Base-by-base conservation (phyloP, 2,329 filamentous ascomycete genomes). In the Hymenoscyphus fructigenus region DNA sequence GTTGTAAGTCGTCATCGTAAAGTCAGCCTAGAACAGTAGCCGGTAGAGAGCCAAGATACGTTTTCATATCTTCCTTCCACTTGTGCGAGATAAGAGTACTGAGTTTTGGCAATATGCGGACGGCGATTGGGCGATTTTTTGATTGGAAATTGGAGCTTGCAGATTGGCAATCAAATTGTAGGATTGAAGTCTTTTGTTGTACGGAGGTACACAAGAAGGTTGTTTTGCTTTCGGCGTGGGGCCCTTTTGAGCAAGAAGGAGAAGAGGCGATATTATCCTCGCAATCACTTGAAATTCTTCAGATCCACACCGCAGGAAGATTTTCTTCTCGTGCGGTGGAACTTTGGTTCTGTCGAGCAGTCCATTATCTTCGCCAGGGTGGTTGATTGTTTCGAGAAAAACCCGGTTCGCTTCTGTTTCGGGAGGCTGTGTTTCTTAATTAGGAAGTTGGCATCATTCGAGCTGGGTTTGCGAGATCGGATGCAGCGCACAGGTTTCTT, bases 1-100 rank as follows among this genome's bases (percentile, higher is more conserved):
- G 23, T 50, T 50, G n/a, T 23, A 50, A 50, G 44, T 50, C 41
- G 41, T 50, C n/a, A 50, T 50, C 44, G 44, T 50, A 50, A 50
- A 50, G 44, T 50, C 20, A 26, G 20, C 23, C 44, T 9, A 50
- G n/a, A 50, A 4, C 47, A 26, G 20, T 23, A 53, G 20, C 3
- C 47, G 47, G 47, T 14, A 26, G 20, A 53, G 17, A 23, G 44
- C 44, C 44, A 50, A 26, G 20, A 23, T 23, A 20, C n/a, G 0
- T 4, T 50, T 23, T 50, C 34, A 50, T 3, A 50, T 53, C n/a
- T 38, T 12, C 36, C 36, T 38, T 38, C 36, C 12, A 38, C 36
- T 15, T 38, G 36, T 38, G 36, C 12, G 20, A 53, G 47, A 53
- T 53, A 23, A 53, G 20, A 53, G 47, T 53, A 26, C 14, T 23